These are phyloP conservation scores for Cyclanthera cordifolia DNA, from an alignment of 306 rosid species.

Conservation along the genomic window DNA sequence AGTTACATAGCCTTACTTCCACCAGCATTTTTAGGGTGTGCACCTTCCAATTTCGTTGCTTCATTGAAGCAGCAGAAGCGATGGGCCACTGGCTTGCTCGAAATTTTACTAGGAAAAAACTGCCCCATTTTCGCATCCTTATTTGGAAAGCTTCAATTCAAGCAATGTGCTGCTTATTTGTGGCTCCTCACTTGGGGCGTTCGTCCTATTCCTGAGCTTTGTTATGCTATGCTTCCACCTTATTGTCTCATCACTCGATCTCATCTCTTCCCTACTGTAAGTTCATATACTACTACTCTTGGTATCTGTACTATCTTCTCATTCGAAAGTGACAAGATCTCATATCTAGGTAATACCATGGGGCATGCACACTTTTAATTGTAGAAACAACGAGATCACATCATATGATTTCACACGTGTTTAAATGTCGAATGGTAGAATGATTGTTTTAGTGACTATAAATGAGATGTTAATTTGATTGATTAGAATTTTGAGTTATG, in stretches of 20 bases:
- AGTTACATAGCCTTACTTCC: slow-evolving; percentile 9
- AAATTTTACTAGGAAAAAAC: slow-evolving; percentile 16
- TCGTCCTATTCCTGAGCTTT: slow-evolving; percentile 16
- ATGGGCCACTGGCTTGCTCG: slow-evolving; percentile 20
- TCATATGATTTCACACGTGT: too few species aligned
- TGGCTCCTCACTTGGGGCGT: slow-evolving; percentile 13
- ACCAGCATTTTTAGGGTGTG: slow-evolving; percentile 21
- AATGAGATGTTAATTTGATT: too few species aligned
- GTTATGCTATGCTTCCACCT: slow-evolving; percentile 20
- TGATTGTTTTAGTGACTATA: too few species aligned
- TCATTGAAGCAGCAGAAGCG: slow-evolving; percentile 20
- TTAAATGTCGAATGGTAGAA: too few species aligned
- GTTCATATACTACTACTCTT: too few species aligned
- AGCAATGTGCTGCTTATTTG: slow-evolving; percentile 18
- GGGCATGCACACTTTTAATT: too few species aligned
- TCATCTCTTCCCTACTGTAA: slow-evolving; percentile 21
- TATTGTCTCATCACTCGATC: slow-evolving; percentile 25
- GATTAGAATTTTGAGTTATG: too few species aligned
- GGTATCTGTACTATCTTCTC: too few species aligned
- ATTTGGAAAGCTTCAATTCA: slow-evolving; percentile 14
- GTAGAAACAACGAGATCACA: too few species aligned
- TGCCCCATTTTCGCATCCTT: slow-evolving; percentile 8
- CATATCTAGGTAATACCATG: too few species aligned
- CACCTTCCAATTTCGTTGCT: not conserved
- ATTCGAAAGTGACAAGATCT: too few species aligned